Conservation (phyloP, 148 eudicot species). For the Heliamphora exappendiculata region DNA sequence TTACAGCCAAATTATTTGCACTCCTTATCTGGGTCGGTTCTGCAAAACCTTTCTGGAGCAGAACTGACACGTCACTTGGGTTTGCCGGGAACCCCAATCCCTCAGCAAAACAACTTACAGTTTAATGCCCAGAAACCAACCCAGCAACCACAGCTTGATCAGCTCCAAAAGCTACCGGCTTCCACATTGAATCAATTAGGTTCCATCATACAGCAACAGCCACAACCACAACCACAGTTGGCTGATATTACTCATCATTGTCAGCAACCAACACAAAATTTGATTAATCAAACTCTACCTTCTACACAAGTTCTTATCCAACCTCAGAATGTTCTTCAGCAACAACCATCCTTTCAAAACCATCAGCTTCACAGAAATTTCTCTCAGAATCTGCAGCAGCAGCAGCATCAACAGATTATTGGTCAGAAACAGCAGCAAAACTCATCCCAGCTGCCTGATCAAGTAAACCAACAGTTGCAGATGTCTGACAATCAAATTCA, state of each 20-base stretch:
- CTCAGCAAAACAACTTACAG: constrained; percentile 57
- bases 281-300: constrained; percentile 37
- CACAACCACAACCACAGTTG: no score
- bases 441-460: constrained; percentile 44
- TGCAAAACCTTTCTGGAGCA: no score
- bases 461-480: constrained; percentile 44
- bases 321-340: constrained; percentile 46
- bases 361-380: constrained; percentile 47
- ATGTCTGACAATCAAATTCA: constrained; percentile 57
- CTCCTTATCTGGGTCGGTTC: constrained; percentile 43
- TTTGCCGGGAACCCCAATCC: constrained; percentile 43
- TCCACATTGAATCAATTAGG: constrained; percentile 31
- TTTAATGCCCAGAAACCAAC: constrained; percentile 44
- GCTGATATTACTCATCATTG: constrained; percentile 48
- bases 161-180: constrained; percentile 58
- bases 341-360: constrained; percentile 50
- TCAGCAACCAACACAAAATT: constrained; percentile 47
- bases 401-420: no score
- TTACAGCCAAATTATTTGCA: constrained; percentile 54
- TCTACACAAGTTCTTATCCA: constrained; percentile 54
- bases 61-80: no score
- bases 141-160: constrained; percentile 55
- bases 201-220: constrained; percentile 54
- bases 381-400: constrained; percentile 43
- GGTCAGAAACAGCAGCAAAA: constrained; percentile 51